Evolutionary conservation across 2,329 filamentous ascomycete species (phyloP).

Genomic region (Zymoseptoria passerinii): DNA sequence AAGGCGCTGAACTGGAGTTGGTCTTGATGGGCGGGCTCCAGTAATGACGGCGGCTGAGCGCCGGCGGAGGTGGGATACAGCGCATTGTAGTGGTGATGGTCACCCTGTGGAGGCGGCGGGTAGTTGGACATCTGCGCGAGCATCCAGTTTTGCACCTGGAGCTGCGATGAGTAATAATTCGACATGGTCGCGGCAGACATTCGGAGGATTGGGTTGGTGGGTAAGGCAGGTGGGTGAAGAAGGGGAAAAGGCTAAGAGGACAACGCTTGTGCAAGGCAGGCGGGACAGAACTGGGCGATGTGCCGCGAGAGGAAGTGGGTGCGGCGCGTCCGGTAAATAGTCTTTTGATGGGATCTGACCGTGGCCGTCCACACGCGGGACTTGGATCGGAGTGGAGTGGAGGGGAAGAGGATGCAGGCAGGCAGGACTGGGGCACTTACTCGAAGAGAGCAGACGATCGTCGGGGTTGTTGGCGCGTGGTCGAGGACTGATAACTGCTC

Average conservation of each 20-base stretch:
- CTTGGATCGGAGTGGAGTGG: not conserved
- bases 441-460: constrained; percentile 11
- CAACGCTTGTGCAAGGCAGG: constrained; percentile 17
- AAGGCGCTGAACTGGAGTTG: constrained; percentile 28
- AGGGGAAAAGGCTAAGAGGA: constrained; percentile 11
- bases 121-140: constrained; percentile 31
- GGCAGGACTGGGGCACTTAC: constrained; percentile 19
- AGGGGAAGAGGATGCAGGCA: constrained; percentile 2
- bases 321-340: constrained; percentile 20
- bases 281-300: not conserved
- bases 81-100: constrained; percentile 30
- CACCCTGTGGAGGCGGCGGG: constrained; percentile 28
- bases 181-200: constrained; percentile 29
- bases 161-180: constrained; percentile 27
- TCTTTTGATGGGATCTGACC: not conserved
- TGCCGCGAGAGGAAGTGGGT: constrained; percentile 9
- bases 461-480: constrained; percentile 9
- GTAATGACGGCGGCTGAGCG: constrained; percentile 26
- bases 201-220: constrained; percentile 16
- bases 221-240: constrained; percentile 1
- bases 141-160: constrained; percentile 30
- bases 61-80: constrained; percentile 26
- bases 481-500: constrained; percentile 16
- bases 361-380: not conserved
- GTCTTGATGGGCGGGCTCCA: constrained; percentile 27